Percentiles rank a stretch among this genome's conserved stretches.
phyloP scores from a whole-genome alignment of 2,329 filamentous ascomycete genomes.

The Sporothrix pallida region DNA sequence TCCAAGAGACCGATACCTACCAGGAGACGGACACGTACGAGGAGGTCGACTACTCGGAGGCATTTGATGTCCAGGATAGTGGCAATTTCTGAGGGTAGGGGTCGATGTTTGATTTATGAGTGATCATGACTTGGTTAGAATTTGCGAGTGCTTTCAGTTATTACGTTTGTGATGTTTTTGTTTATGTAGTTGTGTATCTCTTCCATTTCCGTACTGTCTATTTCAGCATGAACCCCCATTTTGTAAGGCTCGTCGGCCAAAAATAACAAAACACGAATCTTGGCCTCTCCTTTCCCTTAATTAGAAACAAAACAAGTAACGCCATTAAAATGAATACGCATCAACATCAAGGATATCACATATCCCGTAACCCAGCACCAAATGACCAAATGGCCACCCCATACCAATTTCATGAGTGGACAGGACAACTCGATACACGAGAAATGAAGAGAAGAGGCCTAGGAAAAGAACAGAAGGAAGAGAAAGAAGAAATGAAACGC shows the following conservation, averaged over 20 bases:
- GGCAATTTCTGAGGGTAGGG: slow-evolving; percentile 1
- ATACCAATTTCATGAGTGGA: slow-evolving; percentile 1
- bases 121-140: not conserved
- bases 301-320: not conserved
- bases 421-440: not conserved
- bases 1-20: slow-evolving; percentile 30
- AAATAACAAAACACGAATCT: not conserved
- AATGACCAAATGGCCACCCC: not conserved
- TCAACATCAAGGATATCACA: slow-evolving; percentile 7
- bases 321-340: not conserved
- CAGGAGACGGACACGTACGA: slow-evolving; percentile 30
- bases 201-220: not conserved
- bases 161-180: slow-evolving; percentile 2
- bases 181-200: not conserved
- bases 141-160: not conserved
- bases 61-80: slow-evolving; percentile 13
- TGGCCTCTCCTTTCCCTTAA: not conserved
- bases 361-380: not conserved
- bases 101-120: not conserved
- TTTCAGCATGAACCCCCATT: not conserved
- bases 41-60: not conserved
- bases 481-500: too few relatives aligned
- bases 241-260: not conserved
- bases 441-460: not conserved
- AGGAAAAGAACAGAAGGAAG: not conserved